Evolutionary conservation across 1,139 yeast genomes (phyloP), one percentile per base, ranked within the genome.

Genomic region (Yamadazyma taylorii): DNA sequence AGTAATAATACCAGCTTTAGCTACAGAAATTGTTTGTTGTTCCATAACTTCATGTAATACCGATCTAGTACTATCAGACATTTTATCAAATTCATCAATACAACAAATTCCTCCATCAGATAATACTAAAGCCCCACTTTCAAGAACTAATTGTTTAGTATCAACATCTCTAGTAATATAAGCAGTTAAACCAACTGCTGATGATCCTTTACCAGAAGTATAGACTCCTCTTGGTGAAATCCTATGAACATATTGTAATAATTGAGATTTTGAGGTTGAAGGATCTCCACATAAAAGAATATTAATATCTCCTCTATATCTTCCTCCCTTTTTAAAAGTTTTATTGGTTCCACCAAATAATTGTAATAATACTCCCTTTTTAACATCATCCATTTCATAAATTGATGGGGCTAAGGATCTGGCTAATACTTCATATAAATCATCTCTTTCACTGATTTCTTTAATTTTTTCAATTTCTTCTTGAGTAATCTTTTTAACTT

Each of bases 61-160:
- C 3, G 97, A 88, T 53, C 98, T 73, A 0, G 98, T 92, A 2
- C 95, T 68, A 52, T 92, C 98, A 42, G 84, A 78, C 99, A 92
- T 92, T 62, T 92, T 92, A 65, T 92, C 99, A 56, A 92, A 92
- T 67, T 92, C 99, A 69, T 92, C 99, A 59, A 92, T 92, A 66
- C 98, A 94, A 69, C 98, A 92, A 37, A 92, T 83, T 68, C 99
- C 99, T 40, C 98, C 98, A 63, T 92, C 99, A 6, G 97, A 88
- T 37, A 92, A 73, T 10, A 92, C 98, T 48, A 92, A 74, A 0
- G 99, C 99, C 60, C 99, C 99, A 58, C 92, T 81, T 59, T 92
- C 99, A 41, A 92, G 73, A 6, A 92, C 98, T 35, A 92, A 68
- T 58, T 92, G 98, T 52, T 80, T 86, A 1, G 97, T 88, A 53